phyloP scores from a whole-genome alignment of 352 stramenopile genomes.

The Globisporangium barbulae region DNA sequence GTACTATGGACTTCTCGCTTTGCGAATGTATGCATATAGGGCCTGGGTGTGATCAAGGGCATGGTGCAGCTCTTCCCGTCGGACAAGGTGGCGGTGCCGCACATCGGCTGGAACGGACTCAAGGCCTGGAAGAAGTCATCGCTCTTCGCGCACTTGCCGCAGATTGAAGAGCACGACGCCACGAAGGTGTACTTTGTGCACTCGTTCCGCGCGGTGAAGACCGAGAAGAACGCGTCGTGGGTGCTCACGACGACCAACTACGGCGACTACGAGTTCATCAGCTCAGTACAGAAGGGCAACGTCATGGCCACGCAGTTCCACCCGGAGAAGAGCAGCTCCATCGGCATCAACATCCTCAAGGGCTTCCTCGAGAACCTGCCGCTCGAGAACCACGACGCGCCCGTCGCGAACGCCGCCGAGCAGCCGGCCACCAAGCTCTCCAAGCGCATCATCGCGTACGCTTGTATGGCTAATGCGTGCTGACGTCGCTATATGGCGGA shows the following conservation, averaged over 20 bases:
- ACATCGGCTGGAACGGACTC: constrained; percentile 99
- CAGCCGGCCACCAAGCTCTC: constrained; percentile 73
- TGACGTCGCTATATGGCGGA: neutral
- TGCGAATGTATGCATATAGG: constrained; percentile 28
- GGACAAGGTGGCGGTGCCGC: constrained; percentile 85
- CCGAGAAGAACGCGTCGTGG: constrained; percentile 86
- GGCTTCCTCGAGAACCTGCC: constrained; percentile 88
- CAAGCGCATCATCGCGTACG: constrained; percentile 94
- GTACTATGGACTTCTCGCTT: neutral
- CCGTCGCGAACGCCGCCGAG: constrained; percentile 26
- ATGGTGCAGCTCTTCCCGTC: constrained; percentile 89
- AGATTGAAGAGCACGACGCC: constrained; percentile 26
- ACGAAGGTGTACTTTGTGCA: constrained; percentile 97
- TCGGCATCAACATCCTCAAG: constrained; percentile 91
- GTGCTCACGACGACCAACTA: constrained; percentile 96
- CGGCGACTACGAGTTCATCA: constrained; percentile 91
- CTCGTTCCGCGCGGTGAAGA: constrained; percentile 89
- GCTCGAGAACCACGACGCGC: constrained; percentile 44
- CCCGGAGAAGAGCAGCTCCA: constrained; percentile 95
- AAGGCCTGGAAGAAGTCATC: constrained; percentile 84
- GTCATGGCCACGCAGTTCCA: constrained; percentile 99
- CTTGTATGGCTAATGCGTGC: constrained; percentile 7
- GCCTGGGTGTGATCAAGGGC: constrained; percentile 93
- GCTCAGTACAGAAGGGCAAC: constrained; percentile 92
- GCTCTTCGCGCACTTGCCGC: constrained; percentile 50